A percentile compares a stretch with the other conserved stretches of the same genome.
phyloP scores from a whole-genome alignment of 768 basidiomycete species.

The Cystobasidium onofrii region DNA sequence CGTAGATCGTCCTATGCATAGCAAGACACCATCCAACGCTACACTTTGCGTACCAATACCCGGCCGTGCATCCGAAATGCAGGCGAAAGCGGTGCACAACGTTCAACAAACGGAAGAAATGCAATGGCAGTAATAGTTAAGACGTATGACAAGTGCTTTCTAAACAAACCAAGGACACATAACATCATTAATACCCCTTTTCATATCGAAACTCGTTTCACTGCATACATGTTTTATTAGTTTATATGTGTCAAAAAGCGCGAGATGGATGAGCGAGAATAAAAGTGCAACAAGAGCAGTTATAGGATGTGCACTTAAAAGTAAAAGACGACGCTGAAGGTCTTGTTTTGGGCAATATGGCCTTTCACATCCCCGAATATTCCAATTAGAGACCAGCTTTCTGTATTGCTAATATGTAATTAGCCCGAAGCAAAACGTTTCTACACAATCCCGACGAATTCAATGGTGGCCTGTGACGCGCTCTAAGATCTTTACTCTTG shows the following conservation, averaged over 20 bases:
- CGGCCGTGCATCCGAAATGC: not conserved
- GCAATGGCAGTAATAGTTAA: not conserved
- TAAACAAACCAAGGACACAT: not conserved
- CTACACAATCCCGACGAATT: too few species aligned
- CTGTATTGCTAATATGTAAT: too few species aligned
- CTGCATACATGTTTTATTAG: not conserved
- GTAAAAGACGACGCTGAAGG: too few species aligned
- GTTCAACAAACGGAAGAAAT: not conserved
- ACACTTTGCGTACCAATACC: not conserved
- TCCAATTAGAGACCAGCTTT: too few species aligned
- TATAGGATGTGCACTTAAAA: too few species aligned
- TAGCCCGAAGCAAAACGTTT: too few species aligned
- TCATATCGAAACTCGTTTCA: not conserved
- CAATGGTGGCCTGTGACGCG: too few species aligned
- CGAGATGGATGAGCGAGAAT: too few species aligned
- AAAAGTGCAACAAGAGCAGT: too few species aligned
- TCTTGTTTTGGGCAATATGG: too few species aligned
- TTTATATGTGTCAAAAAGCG: not conserved
- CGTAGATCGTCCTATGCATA: not conserved
- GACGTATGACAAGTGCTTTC: constrained; percentile 7
- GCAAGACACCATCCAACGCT: not conserved
- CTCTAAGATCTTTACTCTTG: too few species aligned
- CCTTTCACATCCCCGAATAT: too few species aligned
- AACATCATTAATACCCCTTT: not conserved
- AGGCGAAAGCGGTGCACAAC: not conserved